Evolutionary conservation across 169 alveolate genomes (phyloP).

Genomic region (Cyclospora cayetanensis): DNA sequence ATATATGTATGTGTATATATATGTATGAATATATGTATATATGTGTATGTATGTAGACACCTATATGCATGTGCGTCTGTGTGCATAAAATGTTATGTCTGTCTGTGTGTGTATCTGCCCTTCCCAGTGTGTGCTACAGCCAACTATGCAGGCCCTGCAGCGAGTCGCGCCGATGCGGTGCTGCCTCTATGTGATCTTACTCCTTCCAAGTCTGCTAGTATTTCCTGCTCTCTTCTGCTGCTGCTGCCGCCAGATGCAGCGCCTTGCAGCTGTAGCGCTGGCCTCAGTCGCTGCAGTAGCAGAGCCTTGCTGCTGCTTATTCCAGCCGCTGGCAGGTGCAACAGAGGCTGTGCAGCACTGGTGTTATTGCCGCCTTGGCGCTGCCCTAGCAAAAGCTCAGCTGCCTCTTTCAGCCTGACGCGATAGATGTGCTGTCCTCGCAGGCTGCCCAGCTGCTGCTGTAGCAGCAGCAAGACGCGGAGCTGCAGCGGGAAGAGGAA

Average conservation of each 20-base stretch:
- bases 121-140: background rate
- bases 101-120: background rate
- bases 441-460: slow-evolving; percentile 48
- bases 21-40: too few species aligned
- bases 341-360: slow-evolving; percentile 7
- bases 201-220: slow-evolving; percentile 63
- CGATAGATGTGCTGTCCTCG: slow-evolving; percentile 40
- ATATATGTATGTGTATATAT: too few species aligned
- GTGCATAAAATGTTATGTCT: background rate
- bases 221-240: slow-evolving; percentile 50
- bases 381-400: slow-evolving; percentile 35
- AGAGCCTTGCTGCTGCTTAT: slow-evolving; percentile 18
- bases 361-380: slow-evolving; percentile 32
- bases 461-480: slow-evolving; percentile 63
- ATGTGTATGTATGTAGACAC: too few species aligned
- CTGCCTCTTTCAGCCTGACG: slow-evolving; percentile 49
- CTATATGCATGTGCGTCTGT: background rate
- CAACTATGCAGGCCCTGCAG: background rate
- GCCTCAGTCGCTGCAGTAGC: slow-evolving; percentile 49
- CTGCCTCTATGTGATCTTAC: slow-evolving; percentile 23
- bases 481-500: slow-evolving; percentile 64
- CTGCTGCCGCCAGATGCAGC: slow-evolving; percentile 61
- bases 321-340: slow-evolving; percentile 19
- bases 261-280: slow-evolving; percentile 42
- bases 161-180: background rate